phyloP scores from a whole-genome alignment of 1,139 yeast species.

The Wickerhamomyces sp. region DNA sequence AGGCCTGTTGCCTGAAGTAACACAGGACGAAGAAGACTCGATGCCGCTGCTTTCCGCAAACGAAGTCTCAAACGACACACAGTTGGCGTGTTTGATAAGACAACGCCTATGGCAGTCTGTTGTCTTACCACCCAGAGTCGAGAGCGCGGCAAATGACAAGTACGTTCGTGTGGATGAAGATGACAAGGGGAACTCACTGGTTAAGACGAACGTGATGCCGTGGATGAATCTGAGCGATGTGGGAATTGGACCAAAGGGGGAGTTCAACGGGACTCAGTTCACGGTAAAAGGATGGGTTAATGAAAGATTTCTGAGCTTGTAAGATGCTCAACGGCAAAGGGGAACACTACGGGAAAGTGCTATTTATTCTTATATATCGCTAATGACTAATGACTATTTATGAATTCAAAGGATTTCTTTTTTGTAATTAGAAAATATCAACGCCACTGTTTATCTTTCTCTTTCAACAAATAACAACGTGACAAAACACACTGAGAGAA shows the following conservation, averaged over 20 bases:
- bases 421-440: too few relatives aligned
- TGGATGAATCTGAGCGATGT: conserved; percentile 29
- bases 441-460: too few relatives aligned
- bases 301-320: conserved; percentile 34
- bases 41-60: conserved; percentile 5
- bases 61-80: conserved; percentile 6
- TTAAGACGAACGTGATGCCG: conserved; percentile 32
- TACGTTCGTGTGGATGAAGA: conserved; percentile 25
- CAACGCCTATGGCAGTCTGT: conserved; percentile 46
- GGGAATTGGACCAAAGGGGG: conserved; percentile 18
- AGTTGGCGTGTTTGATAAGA: conserved; percentile 35
- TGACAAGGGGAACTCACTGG: conserved; percentile 11
- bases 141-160: conserved; percentile 21
- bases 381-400: too few relatives aligned
- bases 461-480: too few relatives aligned
- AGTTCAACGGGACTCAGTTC: conserved; percentile 33
- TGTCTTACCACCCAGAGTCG: conserved; percentile 40
- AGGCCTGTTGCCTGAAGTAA: conserved; percentile 32
- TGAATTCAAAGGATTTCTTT: too few relatives aligned
- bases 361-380: too few relatives aligned
- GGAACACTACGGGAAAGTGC: too few relatives aligned
- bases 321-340: too few relatives aligned
- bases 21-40: conserved; percentile 27
- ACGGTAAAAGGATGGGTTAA: conserved; percentile 51
- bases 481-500: too few relatives aligned